Conservation (phyloP, 2,329 filamentous ascomycete genomes). For the Cladophialophora yegresii region DNA sequence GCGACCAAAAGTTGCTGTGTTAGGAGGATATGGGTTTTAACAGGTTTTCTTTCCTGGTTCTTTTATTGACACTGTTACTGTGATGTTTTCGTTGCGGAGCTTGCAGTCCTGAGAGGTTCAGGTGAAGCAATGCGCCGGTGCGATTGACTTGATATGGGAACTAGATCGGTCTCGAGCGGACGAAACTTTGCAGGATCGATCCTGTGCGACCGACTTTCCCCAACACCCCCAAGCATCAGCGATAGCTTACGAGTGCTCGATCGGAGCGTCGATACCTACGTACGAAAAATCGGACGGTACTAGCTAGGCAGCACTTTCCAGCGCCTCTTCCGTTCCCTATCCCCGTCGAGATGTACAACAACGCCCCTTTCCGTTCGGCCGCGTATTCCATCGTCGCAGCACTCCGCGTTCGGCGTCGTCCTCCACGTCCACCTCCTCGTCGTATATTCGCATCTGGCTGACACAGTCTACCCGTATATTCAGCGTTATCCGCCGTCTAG, state of each 20-base stretch:
- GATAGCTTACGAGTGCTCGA: conserved; percentile 29
- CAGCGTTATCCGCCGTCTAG: not conserved
- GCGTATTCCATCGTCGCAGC: conserved; percentile 18
- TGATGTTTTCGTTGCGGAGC: conserved; percentile 21
- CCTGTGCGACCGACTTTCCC: conserved; percentile 20
- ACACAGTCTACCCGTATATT: not conserved
- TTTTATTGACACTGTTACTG: conserved; percentile 26
- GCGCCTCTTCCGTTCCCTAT: conserved; percentile 17
- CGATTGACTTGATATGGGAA: conserved; percentile 31
- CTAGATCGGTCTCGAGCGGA: conserved; percentile 33
- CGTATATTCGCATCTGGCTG: conserved; percentile 13
- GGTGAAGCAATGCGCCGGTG: conserved; percentile 18
- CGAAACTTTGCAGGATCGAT: conserved; percentile 24
- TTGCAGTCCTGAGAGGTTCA: conserved; percentile 23
- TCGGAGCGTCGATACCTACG: conserved; percentile 33
- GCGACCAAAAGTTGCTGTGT: conserved; percentile 9
- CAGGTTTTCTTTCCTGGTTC: conserved; percentile 5
- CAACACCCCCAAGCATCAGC: conserved; percentile 25
- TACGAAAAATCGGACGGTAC: conserved; percentile 31
- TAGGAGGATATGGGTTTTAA: not conserved
- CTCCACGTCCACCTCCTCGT: conserved; percentile 16
- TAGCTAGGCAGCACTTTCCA: conserved; percentile 27
- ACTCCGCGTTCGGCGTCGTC: conserved; percentile 11
- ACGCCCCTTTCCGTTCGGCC: conserved; percentile 11
- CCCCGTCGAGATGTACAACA: conserved; percentile 21